Evolutionary conservation across 2,329 filamentous ascomycete species (phyloP).

Genomic region (Sclerotinia trifoliorum): DNA sequence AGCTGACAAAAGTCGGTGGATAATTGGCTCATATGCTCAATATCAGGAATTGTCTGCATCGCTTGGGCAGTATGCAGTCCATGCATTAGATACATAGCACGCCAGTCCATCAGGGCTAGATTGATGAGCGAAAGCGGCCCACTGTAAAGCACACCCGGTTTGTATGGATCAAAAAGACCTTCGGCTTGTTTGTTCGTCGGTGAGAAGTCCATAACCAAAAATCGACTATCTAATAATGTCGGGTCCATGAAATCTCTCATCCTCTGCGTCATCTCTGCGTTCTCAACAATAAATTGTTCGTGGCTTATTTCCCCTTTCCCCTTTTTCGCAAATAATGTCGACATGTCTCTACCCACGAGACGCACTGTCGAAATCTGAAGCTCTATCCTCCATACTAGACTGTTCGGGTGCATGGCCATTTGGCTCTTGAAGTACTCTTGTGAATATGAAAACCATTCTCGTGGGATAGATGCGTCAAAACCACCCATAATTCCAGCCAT

Average conservation of each 20-base stretch:
- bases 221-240: constrained; percentile 58
- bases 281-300: constrained; percentile 64
- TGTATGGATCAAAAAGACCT: constrained; percentile 70
- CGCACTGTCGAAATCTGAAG: constrained; percentile 64
- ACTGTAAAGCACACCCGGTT: constrained; percentile 67
- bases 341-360: constrained; percentile 76
- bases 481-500: constrained; percentile 81
- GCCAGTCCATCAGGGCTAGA: constrained; percentile 71
- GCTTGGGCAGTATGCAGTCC: constrained; percentile 66
- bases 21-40: constrained; percentile 55
- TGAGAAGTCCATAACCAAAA: constrained; percentile 63
- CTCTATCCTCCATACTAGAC: constrained; percentile 66
- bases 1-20: constrained; percentile 73
- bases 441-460: constrained; percentile 67
- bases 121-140: constrained; percentile 73
- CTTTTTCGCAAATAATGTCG: constrained; percentile 70
- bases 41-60: constrained; percentile 47
- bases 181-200: constrained; percentile 31
- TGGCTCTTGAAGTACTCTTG: constrained; percentile 60
- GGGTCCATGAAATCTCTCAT: constrained; percentile 58
- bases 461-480: constrained; percentile 68
- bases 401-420: constrained; percentile 56
- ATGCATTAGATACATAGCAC: constrained; percentile 78
- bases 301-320: constrained; percentile 62
- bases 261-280: constrained; percentile 51